A percentile compares a stretch with the other conserved stretches of the same genome.
phyloP scores from a whole-genome alignment of 495 filamentous ascomycete species.

The Aspergillus ostianus region DNA sequence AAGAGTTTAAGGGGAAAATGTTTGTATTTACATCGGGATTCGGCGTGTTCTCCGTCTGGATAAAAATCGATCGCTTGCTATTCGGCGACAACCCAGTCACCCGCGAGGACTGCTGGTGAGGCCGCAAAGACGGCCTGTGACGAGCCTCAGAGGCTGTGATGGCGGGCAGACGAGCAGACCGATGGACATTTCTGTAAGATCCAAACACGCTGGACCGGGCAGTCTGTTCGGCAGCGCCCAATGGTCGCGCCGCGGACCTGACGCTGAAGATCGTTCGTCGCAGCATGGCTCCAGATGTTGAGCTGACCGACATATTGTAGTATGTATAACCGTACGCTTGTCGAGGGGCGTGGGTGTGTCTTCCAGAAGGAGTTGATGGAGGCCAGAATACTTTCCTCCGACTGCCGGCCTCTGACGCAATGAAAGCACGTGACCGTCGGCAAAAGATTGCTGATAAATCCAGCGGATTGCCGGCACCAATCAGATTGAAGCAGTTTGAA shows the following conservation, averaged over 20 bases:
- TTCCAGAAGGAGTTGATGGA: constrained; percentile 7
- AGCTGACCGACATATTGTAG: constrained; percentile 33
- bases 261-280: constrained; percentile 29
- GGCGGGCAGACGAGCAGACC: constrained; percentile 43
- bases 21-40: constrained; percentile 70
- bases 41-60: constrained; percentile 92
- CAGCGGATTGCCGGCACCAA: constrained; percentile 17
- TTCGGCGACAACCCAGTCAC: constrained; percentile 36
- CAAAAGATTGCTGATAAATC: constrained; percentile 34
- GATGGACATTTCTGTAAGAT: constrained; percentile 36
- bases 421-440: constrained; percentile 32
- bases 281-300: constrained; percentile 37
- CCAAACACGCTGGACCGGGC: constrained; percentile 30
- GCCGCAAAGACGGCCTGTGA: constrained; percentile 47
- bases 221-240: constrained; percentile 26
- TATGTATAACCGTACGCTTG: constrained; percentile 7
- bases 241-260: constrained; percentile 29
- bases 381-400: constrained; percentile 13
- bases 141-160: constrained; percentile 49
- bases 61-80: constrained; percentile 81
- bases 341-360: constrained; percentile 6
- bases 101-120: constrained; percentile 43
- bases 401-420: constrained; percentile 37
- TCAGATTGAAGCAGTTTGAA: constrained; percentile 24
- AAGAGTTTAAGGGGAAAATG: neutral